These are phyloP conservation scores for Epichloe bromicola DNA, from an alignment of 2,329 filamentous ascomycete genomes.

Conservation along the genomic window DNA sequence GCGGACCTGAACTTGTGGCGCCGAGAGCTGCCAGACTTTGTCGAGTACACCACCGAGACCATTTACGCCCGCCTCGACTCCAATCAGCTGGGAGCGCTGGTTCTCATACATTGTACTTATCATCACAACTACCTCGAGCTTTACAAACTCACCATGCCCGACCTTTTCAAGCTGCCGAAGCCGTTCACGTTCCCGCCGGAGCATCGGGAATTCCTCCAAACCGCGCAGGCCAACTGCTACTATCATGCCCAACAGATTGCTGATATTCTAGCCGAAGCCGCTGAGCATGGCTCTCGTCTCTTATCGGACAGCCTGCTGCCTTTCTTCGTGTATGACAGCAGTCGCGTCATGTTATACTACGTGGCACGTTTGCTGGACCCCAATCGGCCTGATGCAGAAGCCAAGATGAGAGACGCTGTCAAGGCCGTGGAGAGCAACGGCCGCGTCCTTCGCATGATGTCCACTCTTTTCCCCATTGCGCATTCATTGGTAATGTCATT, in stretches of 20 bases:
- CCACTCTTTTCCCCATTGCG: constrained; percentile 25
- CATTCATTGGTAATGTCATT: constrained; percentile 22
- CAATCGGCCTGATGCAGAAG: constrained; percentile 20
- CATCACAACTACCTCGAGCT: constrained; percentile 32
- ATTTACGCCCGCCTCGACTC: constrained; percentile 34
- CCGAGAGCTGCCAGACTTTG: constrained; percentile 27
- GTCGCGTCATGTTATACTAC: constrained; percentile 34
- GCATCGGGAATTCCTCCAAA: constrained; percentile 22
- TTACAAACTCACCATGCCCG: constrained; percentile 32
- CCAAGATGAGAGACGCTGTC: constrained; percentile 25
- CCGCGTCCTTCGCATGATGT: constrained; percentile 23
- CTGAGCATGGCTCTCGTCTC: constrained; percentile 26
- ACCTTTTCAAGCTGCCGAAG: constrained; percentile 29
- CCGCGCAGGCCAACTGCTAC: constrained; percentile 24
- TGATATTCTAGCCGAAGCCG: constrained; percentile 25
- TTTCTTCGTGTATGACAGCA: constrained; percentile 34
- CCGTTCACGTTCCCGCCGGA: constrained; percentile 27
- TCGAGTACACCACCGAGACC: constrained; percentile 29
- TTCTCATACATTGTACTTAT: constrained; percentile 32
- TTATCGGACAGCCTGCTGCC: constrained; percentile 32
- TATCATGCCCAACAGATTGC: constrained; percentile 26
- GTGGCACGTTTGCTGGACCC: constrained; percentile 29
- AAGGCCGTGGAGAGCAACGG: constrained; percentile 27
- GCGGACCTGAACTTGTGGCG: constrained; percentile 28
- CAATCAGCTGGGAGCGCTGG: constrained; percentile 31